Percentiles rank a stretch among this genome's conserved stretches.
Evolutionary conservation across 768 basidiomycete species (phyloP).

Genomic region (Termitomyces sp.): DNA sequence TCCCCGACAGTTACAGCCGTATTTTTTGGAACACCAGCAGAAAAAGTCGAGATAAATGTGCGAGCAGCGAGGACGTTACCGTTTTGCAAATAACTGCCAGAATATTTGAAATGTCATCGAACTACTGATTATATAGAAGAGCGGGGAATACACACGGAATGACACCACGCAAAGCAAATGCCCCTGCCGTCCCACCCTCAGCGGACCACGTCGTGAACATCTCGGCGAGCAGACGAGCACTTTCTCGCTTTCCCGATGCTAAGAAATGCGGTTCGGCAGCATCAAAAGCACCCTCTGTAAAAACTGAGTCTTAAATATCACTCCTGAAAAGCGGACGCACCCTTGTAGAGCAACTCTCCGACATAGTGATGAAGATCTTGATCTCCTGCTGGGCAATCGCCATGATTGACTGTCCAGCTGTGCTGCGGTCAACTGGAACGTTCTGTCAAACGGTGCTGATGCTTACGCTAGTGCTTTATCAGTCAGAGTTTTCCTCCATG

Average conservation of each 20-base stretch:
- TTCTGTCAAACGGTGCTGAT: neutral
- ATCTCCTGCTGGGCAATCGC: constrained; percentile 83
- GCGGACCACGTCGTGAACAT: constrained; percentile 80
- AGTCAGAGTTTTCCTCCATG: constrained; percentile 89
- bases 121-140: neutral
- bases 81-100: constrained; percentile 64
- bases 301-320: neutral
- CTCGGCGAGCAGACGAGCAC: constrained; percentile 79
- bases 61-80: constrained; percentile 90
- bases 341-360: constrained; percentile 84
- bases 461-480: constrained; percentile 80
- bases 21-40: constrained; percentile 52
- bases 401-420: constrained; percentile 84
- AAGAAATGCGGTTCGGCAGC: constrained; percentile 79
- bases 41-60: constrained; percentile 85
- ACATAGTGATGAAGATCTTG: constrained; percentile 84
- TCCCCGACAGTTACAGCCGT: constrained; percentile 44
- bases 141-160: constrained; percentile 58
- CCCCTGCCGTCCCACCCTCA: constrained; percentile 45
- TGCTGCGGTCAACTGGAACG: constrained; percentile 10
- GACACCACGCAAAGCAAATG: constrained; percentile 79
- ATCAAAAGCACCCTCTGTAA: constrained; percentile 67
- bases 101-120: constrained; percentile 1
- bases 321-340: constrained; percentile 26
- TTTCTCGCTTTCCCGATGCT: constrained; percentile 83